Evolutionary conservation across 148 eudicot genomes (phyloP).

Genomic region (Selenicereus undatus): DNA sequence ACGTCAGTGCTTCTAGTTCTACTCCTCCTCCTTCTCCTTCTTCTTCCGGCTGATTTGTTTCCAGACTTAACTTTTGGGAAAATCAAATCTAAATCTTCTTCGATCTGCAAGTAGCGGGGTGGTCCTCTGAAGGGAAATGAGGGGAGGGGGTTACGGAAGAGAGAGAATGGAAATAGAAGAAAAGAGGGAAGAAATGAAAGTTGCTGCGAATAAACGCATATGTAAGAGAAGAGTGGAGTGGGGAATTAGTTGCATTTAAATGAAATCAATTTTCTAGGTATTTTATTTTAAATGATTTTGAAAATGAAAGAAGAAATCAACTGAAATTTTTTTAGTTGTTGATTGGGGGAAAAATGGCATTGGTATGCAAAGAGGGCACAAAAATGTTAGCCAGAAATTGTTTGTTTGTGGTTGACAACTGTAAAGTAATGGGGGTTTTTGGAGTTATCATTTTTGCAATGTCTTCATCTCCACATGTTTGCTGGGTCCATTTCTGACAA

Average conservation of each 20-base stretch:
- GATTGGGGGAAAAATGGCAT: neutral
- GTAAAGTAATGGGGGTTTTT: neutral
- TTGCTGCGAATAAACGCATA: neutral
- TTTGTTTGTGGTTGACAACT: neutral
- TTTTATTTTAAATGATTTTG: neutral
- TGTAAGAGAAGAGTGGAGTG: neutral
- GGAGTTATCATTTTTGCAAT: neutral
- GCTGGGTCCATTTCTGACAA: neutral
- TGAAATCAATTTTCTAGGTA: neutral
- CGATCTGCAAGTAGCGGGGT: neutral
- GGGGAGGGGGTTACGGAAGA: neutral
- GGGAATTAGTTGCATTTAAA: neutral
- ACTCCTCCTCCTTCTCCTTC: too few species aligned
- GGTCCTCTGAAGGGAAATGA: neutral
- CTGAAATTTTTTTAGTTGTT: neutral
- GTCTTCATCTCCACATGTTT: neutral
- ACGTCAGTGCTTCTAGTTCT: too few species aligned
- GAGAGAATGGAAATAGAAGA: neutral
- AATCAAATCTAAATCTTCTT: neutral
- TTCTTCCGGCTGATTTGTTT: conserved; percentile 1
- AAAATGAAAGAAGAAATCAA: neutral
- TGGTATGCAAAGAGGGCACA: neutral
- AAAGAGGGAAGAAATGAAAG: neutral
- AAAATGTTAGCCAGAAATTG: neutral
- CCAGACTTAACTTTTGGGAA: neutral